Evolutionary conservation across 1,284 basidiomycete species (phyloP), one percentile per base, ranked within the genome.

Genomic region (Schizopora paradoxa): DNA sequence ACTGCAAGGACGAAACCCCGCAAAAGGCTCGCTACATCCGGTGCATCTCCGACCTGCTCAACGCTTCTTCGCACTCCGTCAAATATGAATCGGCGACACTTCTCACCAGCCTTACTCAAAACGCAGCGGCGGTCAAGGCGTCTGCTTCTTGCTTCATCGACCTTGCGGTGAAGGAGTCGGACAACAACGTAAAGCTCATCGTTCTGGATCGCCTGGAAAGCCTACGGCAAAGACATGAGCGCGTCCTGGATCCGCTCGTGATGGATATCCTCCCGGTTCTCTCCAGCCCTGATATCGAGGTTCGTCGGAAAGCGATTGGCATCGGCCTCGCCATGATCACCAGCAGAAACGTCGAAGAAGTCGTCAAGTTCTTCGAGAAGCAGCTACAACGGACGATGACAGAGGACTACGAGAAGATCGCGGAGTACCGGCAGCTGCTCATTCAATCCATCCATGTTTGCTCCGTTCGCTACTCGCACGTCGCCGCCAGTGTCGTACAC

Each of bases 151-250:
- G 83, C 48, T 84, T 97, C 55, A 91, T 97, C 58, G 90, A 84
- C 58, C 81, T 99, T 46, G 84, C 94, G 48, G 76, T 89, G 61
- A 95, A 94, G 69, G 94, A 97, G 68, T 92, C 92, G 1, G 95
- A 98, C 72, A 99, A 99, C 72, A 99, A 99, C 58, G 95, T 98
- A 66, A 99, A 99, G 68, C 79, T 99, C 48, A 99, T 99, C 54
- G 96, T 99, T 7, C 77, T 99, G 26, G 91, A 96, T 61, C 83
- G 96, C 38, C 81, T 99, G 35, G 91, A 98, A 47, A 67, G 67
- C 19, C 75, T 99, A 14, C 81, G 91, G 27, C 71, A 81, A 22
- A 91, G 87, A 61, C 93, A 98, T 65, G 92, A 91, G 27, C 89
- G 91, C 61, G 84, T 97, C 41, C 71, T 99, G 38, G 93, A 99